These are phyloP conservation scores for Phytopythium litorale DNA, from an alignment of 352 stramenopile species.

Conservation along the genomic window DNA sequence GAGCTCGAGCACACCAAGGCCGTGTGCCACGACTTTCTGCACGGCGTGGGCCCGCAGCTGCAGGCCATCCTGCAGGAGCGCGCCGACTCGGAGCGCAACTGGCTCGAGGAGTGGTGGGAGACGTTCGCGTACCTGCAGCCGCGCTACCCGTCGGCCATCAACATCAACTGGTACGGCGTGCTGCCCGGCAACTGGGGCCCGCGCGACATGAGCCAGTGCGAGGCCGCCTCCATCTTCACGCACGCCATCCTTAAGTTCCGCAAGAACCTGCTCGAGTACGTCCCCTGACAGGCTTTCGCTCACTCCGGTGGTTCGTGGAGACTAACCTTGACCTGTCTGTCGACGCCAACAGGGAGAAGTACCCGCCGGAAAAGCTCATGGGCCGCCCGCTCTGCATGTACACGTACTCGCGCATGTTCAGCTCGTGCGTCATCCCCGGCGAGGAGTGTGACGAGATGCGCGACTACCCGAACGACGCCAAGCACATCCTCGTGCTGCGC, in stretches of 20 bases:
- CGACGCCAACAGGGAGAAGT: constrained; percentile 58
- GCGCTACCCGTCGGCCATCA: constrained; percentile 94
- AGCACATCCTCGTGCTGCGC: constrained; percentile 92
- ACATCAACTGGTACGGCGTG: constrained; percentile 98
- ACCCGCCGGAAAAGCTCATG: constrained; percentile 93
- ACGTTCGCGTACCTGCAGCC: constrained; percentile 95
- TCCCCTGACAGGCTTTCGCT: constrained; percentile 1
- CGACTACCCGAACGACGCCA: constrained; percentile 87
- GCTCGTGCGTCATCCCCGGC: constrained; percentile 94
- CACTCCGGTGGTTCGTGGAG: too few species aligned
- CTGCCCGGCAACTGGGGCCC: constrained; percentile 91
- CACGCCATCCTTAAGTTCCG: constrained; percentile 90
- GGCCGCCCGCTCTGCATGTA: constrained; percentile 92
- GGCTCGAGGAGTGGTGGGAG: constrained; percentile 96
- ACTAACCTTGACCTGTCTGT: not conserved
- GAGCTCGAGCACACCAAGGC: constrained; percentile 91
- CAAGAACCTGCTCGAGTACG: constrained; percentile 84
- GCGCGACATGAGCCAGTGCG: constrained; percentile 90
- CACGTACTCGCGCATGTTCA: constrained; percentile 95
- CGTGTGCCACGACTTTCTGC: constrained; percentile 89
- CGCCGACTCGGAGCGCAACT: constrained; percentile 82
- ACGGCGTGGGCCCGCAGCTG: constrained; percentile 85
- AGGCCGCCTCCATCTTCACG: constrained; percentile 84
- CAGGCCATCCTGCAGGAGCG: constrained; percentile 88
- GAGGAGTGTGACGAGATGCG: constrained; percentile 85